Base-by-base conservation (phyloP, 169 alveolate species). In the Eimeria necatrix region DNA sequence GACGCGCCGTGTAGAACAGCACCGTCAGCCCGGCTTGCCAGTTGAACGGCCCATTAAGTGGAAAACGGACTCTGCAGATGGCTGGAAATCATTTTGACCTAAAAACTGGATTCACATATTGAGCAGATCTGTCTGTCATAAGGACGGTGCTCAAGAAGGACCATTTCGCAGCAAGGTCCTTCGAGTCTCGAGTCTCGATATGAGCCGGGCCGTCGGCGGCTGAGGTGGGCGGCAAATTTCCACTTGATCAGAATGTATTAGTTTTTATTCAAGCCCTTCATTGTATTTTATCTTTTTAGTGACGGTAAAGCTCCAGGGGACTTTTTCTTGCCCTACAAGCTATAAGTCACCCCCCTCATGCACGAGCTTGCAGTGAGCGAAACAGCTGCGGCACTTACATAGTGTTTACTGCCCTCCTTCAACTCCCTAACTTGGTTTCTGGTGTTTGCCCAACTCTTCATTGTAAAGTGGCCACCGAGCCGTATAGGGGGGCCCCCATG, bases 321-420 rank as follows among this genome's bases (percentile, higher is more conserved):
- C 14, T 5, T 16, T 2, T 73, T 46, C 20, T 32, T 56, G 18
- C 3, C 24, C 9, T 16, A 5, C 84, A 46, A 32, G 20, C 84
- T 56, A 26, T 56, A 56, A 73, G 84, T 73, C 56, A 73, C 84
- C 84, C 84, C 32, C 32, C 81, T 0, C 59, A 26, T 73, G 84
- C 84, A 24, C 60, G 60, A 16, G 84, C 59, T 73, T 4, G 60
- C 84, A 46, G 84, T 73, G 84, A 73, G 84, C 84, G 84, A 52
- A 5, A 73, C 41, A 6, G 49, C 59, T 46, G 84, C 26, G 59
- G 84, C 32, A 14, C 59, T 41, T 14, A 16, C 26, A 16, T 22
- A 14, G 3, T 46, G 4, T 5, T 73, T 7, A 73, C 14, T 73
- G 84, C 14, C 14, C 0, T 14, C 32, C 48, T 73, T 41, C 60